Evolutionary conservation across 2,329 filamentous ascomycete genomes (phyloP), one percentile per base, ranked within the genome.

Genomic region (Stemphylium beticola): DNA sequence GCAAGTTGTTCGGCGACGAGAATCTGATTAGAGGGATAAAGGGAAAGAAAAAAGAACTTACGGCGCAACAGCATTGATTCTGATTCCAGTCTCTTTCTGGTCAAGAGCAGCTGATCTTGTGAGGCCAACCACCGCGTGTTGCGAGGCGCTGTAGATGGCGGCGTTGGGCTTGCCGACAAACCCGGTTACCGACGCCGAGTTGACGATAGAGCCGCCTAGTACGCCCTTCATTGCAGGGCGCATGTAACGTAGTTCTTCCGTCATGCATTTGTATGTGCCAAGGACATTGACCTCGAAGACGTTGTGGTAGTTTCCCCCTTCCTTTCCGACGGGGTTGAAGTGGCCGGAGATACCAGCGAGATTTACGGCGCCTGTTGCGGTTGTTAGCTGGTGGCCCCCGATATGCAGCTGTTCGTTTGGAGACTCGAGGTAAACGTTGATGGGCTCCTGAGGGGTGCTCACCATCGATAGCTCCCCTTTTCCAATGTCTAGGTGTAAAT

Each of bases 131-230:
- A 68, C 64, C 12, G 64, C 65, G 39, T 64, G 62, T 48, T 71
- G 69, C 10, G 69, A 69, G 41, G 67, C 73, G 22, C 53, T 57
- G 43, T 62, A 64, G 4, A 62, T 47, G 7, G 37, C 65, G 44
- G 69, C 68, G 41, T 69, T 68, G 47, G 39, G 58, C 43, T 55
- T 71, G 22, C 55, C 53, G 24, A 56, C 73, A 3, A 79, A 64
- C 14, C 83, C 82, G 39, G 81, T 81, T 36, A 81, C 79, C 24
- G 79, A 83, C 24, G 79, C 76, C 18, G 81, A 75, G 56, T 76
- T 74, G 4, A 75, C 72, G 36, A 77, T 73, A 12, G 66, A 70
- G 2, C 62, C 62, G n/a, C 47, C 54, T 22, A 40, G 36, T n/a
- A 48, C 36, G 15, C 36, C 48, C 31, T 57, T 12, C 12, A 11